A percentile compares a stretch with the other conserved stretches of the same genome.
Conservation (phyloP, 2,329 filamentous ascomycete genomes). For the Onygena corvina region DNA sequence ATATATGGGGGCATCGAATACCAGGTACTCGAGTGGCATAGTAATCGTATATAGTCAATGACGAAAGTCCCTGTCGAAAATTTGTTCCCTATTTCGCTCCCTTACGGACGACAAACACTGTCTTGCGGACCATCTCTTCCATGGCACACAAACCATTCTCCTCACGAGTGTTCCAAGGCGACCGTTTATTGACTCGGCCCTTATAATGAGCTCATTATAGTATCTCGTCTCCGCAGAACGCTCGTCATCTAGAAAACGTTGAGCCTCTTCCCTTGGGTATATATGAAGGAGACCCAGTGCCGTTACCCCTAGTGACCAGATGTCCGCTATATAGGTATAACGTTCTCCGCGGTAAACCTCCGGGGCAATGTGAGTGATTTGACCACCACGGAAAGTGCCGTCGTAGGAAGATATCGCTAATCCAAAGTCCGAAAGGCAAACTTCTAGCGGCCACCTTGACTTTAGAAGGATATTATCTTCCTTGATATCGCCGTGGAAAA, state of each 20-base stretch:
- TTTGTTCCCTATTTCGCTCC: no score
- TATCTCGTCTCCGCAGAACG: background rate
- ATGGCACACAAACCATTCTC: background rate
- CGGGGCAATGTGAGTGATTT: slow-evolving; percentile 6
- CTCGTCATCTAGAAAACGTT: background rate
- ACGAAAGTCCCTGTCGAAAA: background rate
- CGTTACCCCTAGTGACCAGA: slow-evolving; percentile 12
- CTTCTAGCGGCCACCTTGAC: slow-evolving; percentile 5
- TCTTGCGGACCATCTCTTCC: no score
- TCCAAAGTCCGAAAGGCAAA: slow-evolving; percentile 11
- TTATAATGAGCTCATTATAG: background rate
- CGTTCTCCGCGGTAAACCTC: background rate
- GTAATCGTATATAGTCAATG: background rate
- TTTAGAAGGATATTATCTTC: slow-evolving; percentile 9
- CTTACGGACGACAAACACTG: no score
- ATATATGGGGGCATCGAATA: background rate
- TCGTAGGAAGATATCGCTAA: background rate
- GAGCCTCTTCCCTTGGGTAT: background rate
- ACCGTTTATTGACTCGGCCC: background rate
- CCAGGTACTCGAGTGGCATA: background rate
- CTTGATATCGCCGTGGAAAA: slow-evolving; percentile 13
- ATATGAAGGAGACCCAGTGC: background rate
- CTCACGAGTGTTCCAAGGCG: background rate
- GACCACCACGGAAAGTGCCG: background rate
- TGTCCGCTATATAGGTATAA: slow-evolving; percentile 9